Percentiles rank a stretch among this genome's conserved stretches.
Evolutionary conservation across 108 stramenopile species (phyloP).

Genomic region (Bacterosira constricta): DNA sequence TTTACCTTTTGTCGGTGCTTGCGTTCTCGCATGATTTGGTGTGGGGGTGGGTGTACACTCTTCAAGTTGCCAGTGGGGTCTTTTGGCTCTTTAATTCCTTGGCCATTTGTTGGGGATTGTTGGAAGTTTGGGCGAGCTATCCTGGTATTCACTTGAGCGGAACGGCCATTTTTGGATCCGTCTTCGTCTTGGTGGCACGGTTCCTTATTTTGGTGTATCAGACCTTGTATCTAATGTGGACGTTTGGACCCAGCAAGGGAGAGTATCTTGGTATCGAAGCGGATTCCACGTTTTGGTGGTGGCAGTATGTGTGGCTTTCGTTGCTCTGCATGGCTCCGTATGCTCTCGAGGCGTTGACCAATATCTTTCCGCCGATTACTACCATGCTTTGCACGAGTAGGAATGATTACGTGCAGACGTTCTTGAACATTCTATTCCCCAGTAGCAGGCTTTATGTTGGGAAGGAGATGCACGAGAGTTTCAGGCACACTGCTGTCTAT

Average conservation of each 20-base stretch:
- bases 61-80: constrained; percentile 92
- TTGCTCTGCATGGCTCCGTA: constrained; percentile 89
- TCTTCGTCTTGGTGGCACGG: constrained; percentile 84
- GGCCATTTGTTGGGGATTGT: constrained; percentile 81
- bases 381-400: constrained; percentile 82
- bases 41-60: constrained; percentile 93
- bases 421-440: constrained; percentile 90
- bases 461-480: constrained; percentile 92
- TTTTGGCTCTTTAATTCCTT: constrained; percentile 93
- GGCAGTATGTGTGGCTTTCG: constrained; percentile 97
- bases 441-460: constrained; percentile 91
- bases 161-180: constrained; percentile 90
- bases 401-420: constrained; percentile 88
- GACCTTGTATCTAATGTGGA: constrained; percentile 92
- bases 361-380: constrained; percentile 75
- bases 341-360: constrained; percentile 74
- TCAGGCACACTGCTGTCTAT: constrained; percentile 77
- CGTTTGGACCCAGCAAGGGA: constrained; percentile 79
- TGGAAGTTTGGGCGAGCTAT: constrained; percentile 94
- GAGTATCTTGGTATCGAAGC: constrained; percentile 79
- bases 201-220: constrained; percentile 93
- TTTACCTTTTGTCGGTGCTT: constrained; percentile 88
- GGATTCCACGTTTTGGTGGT: constrained; percentile 94
- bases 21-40: constrained; percentile 89
- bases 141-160: constrained; percentile 91